phyloP scores from a whole-genome alignment of 2,329 filamentous ascomycete species.

The Nectriaceae sp. region DNA sequence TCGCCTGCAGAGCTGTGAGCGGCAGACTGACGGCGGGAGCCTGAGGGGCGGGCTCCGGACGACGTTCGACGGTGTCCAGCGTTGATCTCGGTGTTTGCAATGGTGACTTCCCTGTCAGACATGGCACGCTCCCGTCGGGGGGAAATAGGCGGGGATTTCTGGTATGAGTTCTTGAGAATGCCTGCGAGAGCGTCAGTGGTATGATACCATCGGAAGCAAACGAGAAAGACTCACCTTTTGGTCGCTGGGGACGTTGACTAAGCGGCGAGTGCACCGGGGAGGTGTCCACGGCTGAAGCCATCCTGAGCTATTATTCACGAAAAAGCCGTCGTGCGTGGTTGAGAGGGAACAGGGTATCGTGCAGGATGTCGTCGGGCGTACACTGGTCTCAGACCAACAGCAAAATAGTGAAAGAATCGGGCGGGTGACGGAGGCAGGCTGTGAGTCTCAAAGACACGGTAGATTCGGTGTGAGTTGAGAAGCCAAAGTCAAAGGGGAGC shows the following conservation, averaged over 20 bases:
- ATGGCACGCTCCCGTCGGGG: constrained; percentile 45
- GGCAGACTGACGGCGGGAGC: constrained; percentile 73
- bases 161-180: constrained; percentile 90
- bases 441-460: constrained; percentile 7
- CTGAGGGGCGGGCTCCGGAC: constrained; percentile 59
- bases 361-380: not conserved
- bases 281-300: constrained; percentile 43
- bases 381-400: not conserved
- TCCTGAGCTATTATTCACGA: constrained; percentile 31
- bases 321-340: not conserved
- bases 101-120: constrained; percentile 83
- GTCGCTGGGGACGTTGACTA: constrained; percentile 42
- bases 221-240: constrained; percentile 42
- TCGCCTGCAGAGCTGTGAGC: constrained; percentile 41
- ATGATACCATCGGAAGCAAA: not conserved
- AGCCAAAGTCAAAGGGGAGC: not conserved
- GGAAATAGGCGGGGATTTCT: constrained; percentile 57
- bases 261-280: constrained; percentile 46
- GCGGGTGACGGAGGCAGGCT: constrained; percentile 14
- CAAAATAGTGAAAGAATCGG: constrained; percentile 4
- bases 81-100: constrained; percentile 94
- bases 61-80: constrained; percentile 87
- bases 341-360: not conserved
- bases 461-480: constrained; percentile 2
- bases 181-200: constrained; percentile 54